Conservation (phyloP, 1,139 yeast species). For the Kluyveromyces sp. region DNA sequence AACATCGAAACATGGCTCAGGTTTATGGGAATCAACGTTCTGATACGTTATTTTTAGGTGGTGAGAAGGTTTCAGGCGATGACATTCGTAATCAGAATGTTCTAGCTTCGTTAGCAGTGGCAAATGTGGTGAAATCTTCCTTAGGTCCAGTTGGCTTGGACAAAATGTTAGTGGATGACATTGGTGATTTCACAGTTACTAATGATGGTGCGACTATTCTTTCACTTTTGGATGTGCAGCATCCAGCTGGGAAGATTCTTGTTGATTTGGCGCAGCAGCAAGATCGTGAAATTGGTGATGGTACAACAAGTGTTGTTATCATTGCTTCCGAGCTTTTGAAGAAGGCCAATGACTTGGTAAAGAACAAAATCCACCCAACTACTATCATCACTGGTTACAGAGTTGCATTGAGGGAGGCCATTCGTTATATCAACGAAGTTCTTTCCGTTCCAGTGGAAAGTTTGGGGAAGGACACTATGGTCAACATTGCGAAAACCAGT, state of each 20-base stretch:
- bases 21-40: constrained; percentile 68
- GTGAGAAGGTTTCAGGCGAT: constrained; percentile 92
- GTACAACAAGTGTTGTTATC: constrained; percentile 93
- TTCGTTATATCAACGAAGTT: constrained; percentile 79
- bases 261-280: constrained; percentile 98
- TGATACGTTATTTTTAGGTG: constrained; percentile 88
- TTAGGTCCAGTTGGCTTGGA: constrained; percentile 98
- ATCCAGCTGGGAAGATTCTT: constrained; percentile 95
- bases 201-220: constrained; percentile 98
- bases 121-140: constrained; percentile 94
- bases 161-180: constrained; percentile 97
- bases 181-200: constrained; percentile 97
- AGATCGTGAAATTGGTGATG: constrained; percentile 98
- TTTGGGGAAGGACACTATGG: constrained; percentile 73
- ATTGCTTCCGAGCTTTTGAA: constrained; percentile 88
- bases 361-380: constrained; percentile 92
- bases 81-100: constrained; percentile 96
- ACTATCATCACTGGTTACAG: constrained; percentile 96
- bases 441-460: constrained; percentile 73
- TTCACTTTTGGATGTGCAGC: constrained; percentile 88
- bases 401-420: constrained; percentile 87
- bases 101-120: constrained; percentile 91
- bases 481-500: constrained; percentile 91
- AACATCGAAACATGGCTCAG: constrained; percentile 39
- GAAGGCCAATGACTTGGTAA: constrained; percentile 90